A percentile compares a stretch with the other conserved stretches of the same genome.
phyloP scores from a whole-genome alignment of 495 filamentous ascomycete species.

The Annulohypoxylon nitens region DNA sequence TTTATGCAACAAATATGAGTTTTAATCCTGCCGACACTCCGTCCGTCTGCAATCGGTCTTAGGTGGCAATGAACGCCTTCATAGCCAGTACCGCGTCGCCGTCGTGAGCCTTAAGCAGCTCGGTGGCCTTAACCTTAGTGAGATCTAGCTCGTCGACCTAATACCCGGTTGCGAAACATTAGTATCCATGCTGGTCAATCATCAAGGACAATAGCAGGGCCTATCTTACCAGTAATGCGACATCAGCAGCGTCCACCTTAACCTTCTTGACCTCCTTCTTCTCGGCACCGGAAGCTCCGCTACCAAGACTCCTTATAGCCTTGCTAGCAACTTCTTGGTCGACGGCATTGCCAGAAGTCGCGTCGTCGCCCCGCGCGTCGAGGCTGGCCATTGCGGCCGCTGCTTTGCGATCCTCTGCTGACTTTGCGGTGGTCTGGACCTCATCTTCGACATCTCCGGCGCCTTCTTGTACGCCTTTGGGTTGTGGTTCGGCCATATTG shows the following conservation, averaged over 20 bases:
- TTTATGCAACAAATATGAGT: slow-evolving; percentile 13
- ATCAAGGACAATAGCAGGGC: neutral
- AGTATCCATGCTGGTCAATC: slow-evolving; percentile 1
- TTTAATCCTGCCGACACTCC: neutral
- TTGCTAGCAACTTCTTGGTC: slow-evolving; percentile 86
- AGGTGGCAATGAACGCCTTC: slow-evolving; percentile 62
- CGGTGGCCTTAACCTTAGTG: slow-evolving; percentile 83
- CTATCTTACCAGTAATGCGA: slow-evolving; percentile 56
- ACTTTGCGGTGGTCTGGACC: slow-evolving; percentile 73
- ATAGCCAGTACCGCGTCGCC: slow-evolving; percentile 81
- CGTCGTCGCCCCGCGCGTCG: slow-evolving; percentile 71
- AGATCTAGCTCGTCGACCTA: slow-evolving; percentile 86
- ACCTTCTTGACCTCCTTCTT: slow-evolving; percentile 63
- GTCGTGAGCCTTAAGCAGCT: slow-evolving; percentile 82
- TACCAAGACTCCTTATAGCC: slow-evolving; percentile 80
- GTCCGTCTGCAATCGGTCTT: neutral
- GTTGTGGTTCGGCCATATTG: slow-evolving; percentile 72
- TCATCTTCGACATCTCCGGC: slow-evolving; percentile 72
- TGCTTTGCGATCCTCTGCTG: slow-evolving; percentile 89
- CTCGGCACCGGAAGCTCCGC: slow-evolving; percentile 51
- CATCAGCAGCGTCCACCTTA: slow-evolving; percentile 63
- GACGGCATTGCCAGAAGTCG: slow-evolving; percentile 65
- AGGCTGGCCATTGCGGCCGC: slow-evolving; percentile 86
- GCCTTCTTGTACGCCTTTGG: slow-evolving; percentile 68
- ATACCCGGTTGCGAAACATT: slow-evolving; percentile 8